These are phyloP conservation scores for Mycena sanguinolenta DNA, from an alignment of 768 basidiomycete genomes.

Conservation along the genomic window DNA sequence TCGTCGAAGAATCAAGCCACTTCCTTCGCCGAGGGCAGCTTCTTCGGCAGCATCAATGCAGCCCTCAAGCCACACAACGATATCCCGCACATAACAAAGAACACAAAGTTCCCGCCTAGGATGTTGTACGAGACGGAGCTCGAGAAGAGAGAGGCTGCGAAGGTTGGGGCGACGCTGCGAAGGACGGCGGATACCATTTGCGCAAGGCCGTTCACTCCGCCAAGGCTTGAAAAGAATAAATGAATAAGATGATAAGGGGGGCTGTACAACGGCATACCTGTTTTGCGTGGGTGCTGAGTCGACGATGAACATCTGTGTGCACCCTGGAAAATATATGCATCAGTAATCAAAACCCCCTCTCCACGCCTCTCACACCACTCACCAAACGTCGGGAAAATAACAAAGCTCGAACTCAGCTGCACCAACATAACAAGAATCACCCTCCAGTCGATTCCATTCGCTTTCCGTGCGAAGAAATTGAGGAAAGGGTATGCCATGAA, in stretches of 20 bases:
- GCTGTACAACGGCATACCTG: too few relatives aligned
- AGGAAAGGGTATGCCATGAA: slow-evolving; percentile 38
- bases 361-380: too few relatives aligned
- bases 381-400: slow-evolving; percentile 38
- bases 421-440: slow-evolving; percentile 37
- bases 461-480: slow-evolving; percentile 30
- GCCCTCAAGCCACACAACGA: slow-evolving; percentile 14
- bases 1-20: too few relatives aligned
- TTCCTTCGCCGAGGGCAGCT: slow-evolving; percentile 5
- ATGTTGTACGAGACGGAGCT: slow-evolving; percentile 42
- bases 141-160: slow-evolving; percentile 43
- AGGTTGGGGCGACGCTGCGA: slow-evolving; percentile 40
- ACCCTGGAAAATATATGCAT: slow-evolving; percentile 31
- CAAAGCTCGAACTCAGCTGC: slow-evolving; percentile 31
- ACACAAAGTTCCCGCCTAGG: slow-evolving; percentile 41
- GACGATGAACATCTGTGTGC: slow-evolving; percentile 41
- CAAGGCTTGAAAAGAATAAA: too few relatives aligned
- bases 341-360: too few relatives aligned
- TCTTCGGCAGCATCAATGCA: slow-evolving; percentile 20
- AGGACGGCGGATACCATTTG: slow-evolving; percentile 40
- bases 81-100: slow-evolving; percentile 27
- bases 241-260: too few relatives aligned
- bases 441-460: slow-evolving; percentile 31
- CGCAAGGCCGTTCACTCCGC: slow-evolving; percentile 45
- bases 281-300: slow-evolving; percentile 37